A percentile compares a stretch with the other conserved stretches of the same genome.
Evolutionary conservation across 139 green algal genomes (phyloP).

Genomic region (Nannochloris sp.): DNA sequence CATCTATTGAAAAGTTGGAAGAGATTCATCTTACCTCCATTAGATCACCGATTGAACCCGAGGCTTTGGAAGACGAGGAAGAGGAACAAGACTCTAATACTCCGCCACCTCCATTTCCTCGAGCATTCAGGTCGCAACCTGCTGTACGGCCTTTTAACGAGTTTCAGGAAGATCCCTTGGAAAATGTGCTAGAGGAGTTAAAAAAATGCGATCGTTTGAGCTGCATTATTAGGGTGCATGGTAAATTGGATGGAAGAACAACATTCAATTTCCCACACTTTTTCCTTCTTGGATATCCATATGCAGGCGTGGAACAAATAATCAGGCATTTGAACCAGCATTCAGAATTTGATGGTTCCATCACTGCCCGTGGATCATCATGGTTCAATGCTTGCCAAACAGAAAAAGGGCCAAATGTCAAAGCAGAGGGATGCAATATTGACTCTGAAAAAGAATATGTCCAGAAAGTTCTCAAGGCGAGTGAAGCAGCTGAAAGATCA

Average conservation of each 20-base stretch:
- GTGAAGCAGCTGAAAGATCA: background rate
- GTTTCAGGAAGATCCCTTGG: background rate
- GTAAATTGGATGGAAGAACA: background rate
- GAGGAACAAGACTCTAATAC: background rate
- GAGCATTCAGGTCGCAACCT: background rate
- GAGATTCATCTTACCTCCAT: background rate
- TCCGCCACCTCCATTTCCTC: background rate
- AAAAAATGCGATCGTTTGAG: background rate
- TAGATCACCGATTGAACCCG: background rate
- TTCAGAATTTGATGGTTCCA: constrained; percentile 3
- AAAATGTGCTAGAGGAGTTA: constrained; percentile 1
- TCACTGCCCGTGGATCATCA: background rate
- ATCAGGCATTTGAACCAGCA: background rate
- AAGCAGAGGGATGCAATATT: background rate
- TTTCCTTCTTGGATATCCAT: constrained; percentile 5
- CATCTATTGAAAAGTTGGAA: background rate
- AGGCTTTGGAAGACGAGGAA: background rate
- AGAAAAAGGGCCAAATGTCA: background rate
- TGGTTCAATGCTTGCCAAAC: constrained; percentile 12
- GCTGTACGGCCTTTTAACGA: background rate
- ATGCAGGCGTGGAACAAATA: background rate
- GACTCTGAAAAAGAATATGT: constrained; percentile 1
- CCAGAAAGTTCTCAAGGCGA: background rate
- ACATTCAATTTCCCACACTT: constrained; percentile 11
- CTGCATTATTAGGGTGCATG: constrained; percentile 10